Evolutionary conservation across 1,284 basidiomycete genomes (phyloP).

Genomic region (Sanghuangporus baumii): DNA sequence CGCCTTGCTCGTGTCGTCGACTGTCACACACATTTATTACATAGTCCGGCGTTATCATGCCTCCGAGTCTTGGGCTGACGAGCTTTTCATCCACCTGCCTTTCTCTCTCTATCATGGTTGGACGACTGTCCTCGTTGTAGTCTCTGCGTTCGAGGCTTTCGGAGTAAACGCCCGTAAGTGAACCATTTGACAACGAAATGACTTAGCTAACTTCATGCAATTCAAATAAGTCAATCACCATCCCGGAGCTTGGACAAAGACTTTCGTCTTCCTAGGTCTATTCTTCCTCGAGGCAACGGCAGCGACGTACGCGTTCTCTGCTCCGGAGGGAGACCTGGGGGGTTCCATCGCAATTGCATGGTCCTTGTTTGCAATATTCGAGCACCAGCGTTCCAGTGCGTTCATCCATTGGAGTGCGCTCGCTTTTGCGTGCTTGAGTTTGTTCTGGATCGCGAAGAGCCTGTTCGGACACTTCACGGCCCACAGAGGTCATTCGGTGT

Average conservation of each 20-base stretch:
- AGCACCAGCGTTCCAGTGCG: conserved; percentile 51
- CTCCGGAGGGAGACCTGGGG: conserved; percentile 85
- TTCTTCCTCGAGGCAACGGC: conserved; percentile 94
- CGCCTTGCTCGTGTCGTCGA: conserved; percentile 76
- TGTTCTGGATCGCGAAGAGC: conserved; percentile 80
- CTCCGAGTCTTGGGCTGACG: conserved; percentile 60
- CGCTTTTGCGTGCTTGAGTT: conserved; percentile 79
- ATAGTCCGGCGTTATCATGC: conserved; percentile 82
- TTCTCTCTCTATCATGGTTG: conserved; percentile 95
- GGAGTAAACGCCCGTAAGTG: conserved; percentile 60
- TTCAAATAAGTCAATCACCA: conserved; percentile 36
- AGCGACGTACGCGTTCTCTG: conserved; percentile 87
- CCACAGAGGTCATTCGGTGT: conserved; percentile 39
- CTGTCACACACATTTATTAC: conserved; percentile 90
- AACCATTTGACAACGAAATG: neutral
- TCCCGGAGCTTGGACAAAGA: conserved; percentile 87
- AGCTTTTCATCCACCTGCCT: conserved; percentile 79
- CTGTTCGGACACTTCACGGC: conserved; percentile 44
- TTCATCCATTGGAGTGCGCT: conserved; percentile 91
- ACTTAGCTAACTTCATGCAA: neutral
- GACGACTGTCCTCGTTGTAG: conserved; percentile 86
- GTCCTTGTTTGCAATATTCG: conserved; percentile 82
- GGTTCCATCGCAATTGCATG: conserved; percentile 82
- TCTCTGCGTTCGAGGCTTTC: conserved; percentile 89
- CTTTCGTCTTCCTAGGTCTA: conserved; percentile 88